These are phyloP conservation scores for Aspergillus funiculosus DNA, from an alignment of 495 filamentous ascomycete genomes.

Conservation along the genomic window DNA sequence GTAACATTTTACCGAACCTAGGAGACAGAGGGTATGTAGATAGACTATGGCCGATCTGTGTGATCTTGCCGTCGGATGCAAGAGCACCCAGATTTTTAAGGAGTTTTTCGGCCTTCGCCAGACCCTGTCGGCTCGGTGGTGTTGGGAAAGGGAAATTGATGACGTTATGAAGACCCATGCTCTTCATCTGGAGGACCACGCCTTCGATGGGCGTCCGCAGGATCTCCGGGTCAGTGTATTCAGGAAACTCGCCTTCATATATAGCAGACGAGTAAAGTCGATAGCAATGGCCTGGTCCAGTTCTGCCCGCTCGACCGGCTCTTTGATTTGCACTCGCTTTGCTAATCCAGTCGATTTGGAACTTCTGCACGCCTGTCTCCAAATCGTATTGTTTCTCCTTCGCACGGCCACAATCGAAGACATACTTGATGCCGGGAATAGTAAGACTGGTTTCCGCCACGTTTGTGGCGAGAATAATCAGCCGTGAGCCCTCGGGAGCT, in stretches of 20 bases:
- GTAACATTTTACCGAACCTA: constrained; percentile 82
- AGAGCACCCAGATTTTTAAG: constrained; percentile 68
- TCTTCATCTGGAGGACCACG: constrained; percentile 90
- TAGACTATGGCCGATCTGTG: constrained; percentile 69
- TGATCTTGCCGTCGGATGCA: constrained; percentile 64
- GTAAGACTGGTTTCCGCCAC: constrained; percentile 96
- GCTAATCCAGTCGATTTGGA: constrained; percentile 93
- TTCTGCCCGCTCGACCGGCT: constrained; percentile 91
- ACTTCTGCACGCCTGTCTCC: constrained; percentile 85
- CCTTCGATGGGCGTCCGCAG: constrained; percentile 86
- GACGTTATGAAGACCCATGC: constrained; percentile 86
- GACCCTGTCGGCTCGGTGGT: constrained; percentile 70
- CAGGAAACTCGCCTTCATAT: constrained; percentile 82
- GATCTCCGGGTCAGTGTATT: constrained; percentile 85
- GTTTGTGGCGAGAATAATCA: constrained; percentile 92
- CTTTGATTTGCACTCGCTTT: constrained; percentile 93
- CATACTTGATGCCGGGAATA: constrained; percentile 91
- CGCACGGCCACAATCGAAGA: constrained; percentile 87
- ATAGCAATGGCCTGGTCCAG: constrained; percentile 94
- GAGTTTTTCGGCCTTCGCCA: constrained; percentile 82
- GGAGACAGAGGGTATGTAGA: constrained; percentile 85
- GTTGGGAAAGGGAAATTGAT: constrained; percentile 98
- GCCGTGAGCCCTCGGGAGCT: constrained; percentile 74
- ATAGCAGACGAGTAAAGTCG: constrained; percentile 89
- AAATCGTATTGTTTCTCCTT: constrained; percentile 88